phyloP scores from a whole-genome alignment of 176 grass and related monocot genomes.

The Tillandsia fasciculata region DNA sequence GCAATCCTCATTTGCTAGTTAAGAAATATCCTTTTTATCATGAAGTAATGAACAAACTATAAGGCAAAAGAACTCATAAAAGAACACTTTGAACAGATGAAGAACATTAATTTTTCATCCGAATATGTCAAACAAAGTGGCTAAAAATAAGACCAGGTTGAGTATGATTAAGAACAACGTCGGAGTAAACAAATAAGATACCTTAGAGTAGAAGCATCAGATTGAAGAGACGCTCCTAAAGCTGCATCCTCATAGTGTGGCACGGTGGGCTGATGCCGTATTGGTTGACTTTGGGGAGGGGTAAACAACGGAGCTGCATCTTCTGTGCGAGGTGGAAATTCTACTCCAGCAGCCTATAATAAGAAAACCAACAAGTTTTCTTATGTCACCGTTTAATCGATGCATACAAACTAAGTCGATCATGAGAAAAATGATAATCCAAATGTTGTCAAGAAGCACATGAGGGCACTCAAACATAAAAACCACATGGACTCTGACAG shows the following conservation, averaged over 20 bases:
- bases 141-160: not conserved
- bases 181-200: constrained; percentile 20
- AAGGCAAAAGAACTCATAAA: too few species aligned
- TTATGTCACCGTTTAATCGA: constrained; percentile 16
- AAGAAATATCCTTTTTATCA: too few species aligned
- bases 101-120: too few species aligned
- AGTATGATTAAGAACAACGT: constrained; percentile 15
- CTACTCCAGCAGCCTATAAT: constrained; percentile 70
- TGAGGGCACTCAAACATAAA: not conserved
- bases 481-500: too few species aligned
- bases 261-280: constrained; percentile 45
- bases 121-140: not conserved
- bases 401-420: not conserved
- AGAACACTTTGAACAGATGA: too few species aligned
- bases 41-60: too few species aligned
- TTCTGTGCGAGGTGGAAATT: constrained; percentile 85
- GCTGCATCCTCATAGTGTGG: constrained; percentile 64
- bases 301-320: constrained; percentile 70
- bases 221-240: constrained; percentile 75
- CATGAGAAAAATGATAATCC: not conserved
- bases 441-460: not conserved
- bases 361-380: constrained; percentile 9
- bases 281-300: constrained; percentile 76
- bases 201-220: constrained; percentile 55
- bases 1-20: too few species aligned